Base-by-base conservation (phyloP, 768 basidiomycete species). In the Neoboletus magnificus region DNA sequence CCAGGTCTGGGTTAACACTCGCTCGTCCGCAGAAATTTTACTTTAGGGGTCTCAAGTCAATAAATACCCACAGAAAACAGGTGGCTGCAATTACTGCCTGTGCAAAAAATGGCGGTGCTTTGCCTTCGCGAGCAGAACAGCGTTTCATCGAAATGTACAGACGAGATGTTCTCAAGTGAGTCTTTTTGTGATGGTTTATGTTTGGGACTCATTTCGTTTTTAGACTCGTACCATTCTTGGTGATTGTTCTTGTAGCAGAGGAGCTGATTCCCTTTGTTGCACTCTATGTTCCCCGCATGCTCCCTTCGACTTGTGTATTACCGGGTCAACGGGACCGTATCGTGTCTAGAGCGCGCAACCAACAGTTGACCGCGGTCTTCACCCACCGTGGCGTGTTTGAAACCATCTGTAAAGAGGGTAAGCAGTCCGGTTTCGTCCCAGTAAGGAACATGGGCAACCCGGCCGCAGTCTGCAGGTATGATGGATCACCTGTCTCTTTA, bases 221-320 rank as follows among this genome's bases (percentile, higher is more conserved):
- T 53, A 65, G 90, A 73, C 79, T 93, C 37, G 73, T 92, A 4
- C 92, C 92, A 0, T 94, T 93, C 73, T 66, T 91, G 10, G 61
- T 89, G 62, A 82, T 92, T 55, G 79, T 91, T 29, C 67, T 90
- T 27, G 68, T 93, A 15, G 74, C 91, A 1, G 92, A 94, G 69
- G 92, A 94, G 70, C 67, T 88, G 33, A 82, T 94, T 52, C 92
- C 92, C 15, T 78, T 94, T 58, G 82, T 93, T 58, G 90, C 90
- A 27, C 82, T 94, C 57, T 93, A 90, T 64, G 85, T 82, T n/a
- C 92, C 92, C 2, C 82, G 81, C 66, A 79, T 91, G 75, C 82
- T 94, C 27, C 92, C 92, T 1, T 93, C 91, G 3, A 93, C 92
- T 0, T 93, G 91, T 66, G 79, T 93, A 52, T 80, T 94, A 6